Conservation (phyloP, 495 filamentous ascomycete species). For the Podospora australis region DNA sequence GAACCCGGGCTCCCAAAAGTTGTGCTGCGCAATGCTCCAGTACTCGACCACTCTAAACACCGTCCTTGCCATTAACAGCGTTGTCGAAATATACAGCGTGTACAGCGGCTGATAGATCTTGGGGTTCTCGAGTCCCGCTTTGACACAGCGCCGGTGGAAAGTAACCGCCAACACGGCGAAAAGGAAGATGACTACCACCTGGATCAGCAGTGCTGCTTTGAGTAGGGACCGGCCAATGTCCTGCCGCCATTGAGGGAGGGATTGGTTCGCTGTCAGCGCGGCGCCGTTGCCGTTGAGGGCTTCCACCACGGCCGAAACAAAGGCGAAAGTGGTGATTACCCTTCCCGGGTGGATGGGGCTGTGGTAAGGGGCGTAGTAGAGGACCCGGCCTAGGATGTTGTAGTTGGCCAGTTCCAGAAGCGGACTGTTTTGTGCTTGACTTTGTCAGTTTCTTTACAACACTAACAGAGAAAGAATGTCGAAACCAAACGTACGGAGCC, state of each 20-base stretch:
- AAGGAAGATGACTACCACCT: constrained; percentile 54
- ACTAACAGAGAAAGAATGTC: too few relatives aligned
- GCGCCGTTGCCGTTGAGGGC: constrained; percentile 64
- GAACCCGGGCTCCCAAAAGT: constrained; percentile 15
- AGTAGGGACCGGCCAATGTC: constrained; percentile 52
- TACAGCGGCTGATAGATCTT: constrained; percentile 53
- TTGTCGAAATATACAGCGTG: constrained; percentile 57
- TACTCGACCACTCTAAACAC: constrained; percentile 65
- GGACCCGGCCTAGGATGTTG: constrained; percentile 64
- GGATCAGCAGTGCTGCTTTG: constrained; percentile 61
- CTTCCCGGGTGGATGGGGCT: constrained; percentile 73
- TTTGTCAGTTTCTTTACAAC: not conserved
- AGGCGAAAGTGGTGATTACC: constrained; percentile 68
- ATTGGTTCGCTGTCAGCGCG: constrained; percentile 48
- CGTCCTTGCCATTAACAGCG: constrained; percentile 54
- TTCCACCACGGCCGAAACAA: constrained; percentile 57
- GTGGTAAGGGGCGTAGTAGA: constrained; percentile 74
- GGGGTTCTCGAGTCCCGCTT: constrained; percentile 43
- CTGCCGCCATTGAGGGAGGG: constrained; percentile 38
- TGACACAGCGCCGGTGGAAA: constrained; percentile 56
- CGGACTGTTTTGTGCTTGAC: constrained; percentile 41
- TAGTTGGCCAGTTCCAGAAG: constrained; percentile 72
- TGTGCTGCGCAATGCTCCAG: constrained; percentile 36
- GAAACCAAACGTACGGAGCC: constrained; percentile 46
- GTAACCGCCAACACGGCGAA: constrained; percentile 52